These are phyloP conservation scores for Colletotrichum sansevieriae DNA, from an alignment of 2,329 filamentous ascomycete genomes.

Conservation along the genomic window DNA sequence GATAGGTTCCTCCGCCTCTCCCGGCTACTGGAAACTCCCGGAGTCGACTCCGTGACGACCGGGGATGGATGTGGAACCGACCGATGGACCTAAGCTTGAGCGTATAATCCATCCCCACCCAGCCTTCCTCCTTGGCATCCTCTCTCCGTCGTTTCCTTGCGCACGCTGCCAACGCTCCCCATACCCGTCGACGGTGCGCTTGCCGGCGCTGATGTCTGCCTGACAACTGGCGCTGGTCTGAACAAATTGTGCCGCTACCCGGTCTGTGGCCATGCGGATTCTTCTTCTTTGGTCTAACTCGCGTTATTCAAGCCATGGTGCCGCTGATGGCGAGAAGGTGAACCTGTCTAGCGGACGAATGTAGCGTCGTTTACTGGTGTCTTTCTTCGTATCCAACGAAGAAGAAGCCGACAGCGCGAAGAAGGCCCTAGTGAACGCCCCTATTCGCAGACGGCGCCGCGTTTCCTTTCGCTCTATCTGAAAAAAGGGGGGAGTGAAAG, in stretches of 20 bases:
- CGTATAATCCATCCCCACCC: background rate
- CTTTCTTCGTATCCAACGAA: background rate
- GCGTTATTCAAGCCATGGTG: no score
- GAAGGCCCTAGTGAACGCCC: background rate
- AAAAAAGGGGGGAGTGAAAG: background rate
- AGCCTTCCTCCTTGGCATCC: background rate
- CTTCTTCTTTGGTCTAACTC: background rate
- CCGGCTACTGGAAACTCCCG: constrained; percentile 1
- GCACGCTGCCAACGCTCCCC: constrained; percentile 31
- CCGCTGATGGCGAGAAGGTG: no score
- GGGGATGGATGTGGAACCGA: background rate
- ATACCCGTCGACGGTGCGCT: constrained; percentile 27
- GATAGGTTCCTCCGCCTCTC: background rate
- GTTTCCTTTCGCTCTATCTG: background rate
- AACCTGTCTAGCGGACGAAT: no score
- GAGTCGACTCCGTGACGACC: constrained; percentile 27
- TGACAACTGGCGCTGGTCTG: constrained; percentile 10
- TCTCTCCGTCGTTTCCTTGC: constrained; percentile 1
- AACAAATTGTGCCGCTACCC: background rate
- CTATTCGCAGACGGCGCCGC: constrained; percentile 21
- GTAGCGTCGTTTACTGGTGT: background rate
- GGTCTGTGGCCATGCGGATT: constrained; percentile 4
- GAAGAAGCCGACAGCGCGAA: constrained; percentile 5
- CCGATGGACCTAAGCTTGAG: background rate
- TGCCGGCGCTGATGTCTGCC: constrained; percentile 12